Conservation (phyloP, 148 eudicot species). For the Pouteria glomerata region DNA sequence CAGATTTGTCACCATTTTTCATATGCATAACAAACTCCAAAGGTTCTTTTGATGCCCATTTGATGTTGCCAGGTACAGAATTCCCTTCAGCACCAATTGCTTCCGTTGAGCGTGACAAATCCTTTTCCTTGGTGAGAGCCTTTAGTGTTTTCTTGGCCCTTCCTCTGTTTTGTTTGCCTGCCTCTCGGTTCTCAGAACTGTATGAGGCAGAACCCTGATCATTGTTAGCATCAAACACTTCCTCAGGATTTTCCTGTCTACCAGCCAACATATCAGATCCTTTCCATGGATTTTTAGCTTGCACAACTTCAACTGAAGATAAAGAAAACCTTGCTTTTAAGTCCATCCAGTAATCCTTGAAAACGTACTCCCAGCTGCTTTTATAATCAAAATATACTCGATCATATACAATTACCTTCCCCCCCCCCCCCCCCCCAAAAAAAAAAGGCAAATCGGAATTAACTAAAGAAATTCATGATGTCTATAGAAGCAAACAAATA, state of each 20-base stretch:
- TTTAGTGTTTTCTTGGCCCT: conserved; percentile 47
- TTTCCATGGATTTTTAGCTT: conserved; percentile 71
- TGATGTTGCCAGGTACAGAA: conserved; percentile 31
- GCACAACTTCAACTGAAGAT: conserved; percentile 54
- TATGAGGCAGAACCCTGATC: conserved; percentile 63
- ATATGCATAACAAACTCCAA: conserved; percentile 90
- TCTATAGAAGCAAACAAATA: no score
- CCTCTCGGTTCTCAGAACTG: conserved; percentile 41
- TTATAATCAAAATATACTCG: conserved; percentile 70
- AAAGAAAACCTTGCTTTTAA: conserved; percentile 55
- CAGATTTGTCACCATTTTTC: conserved; percentile 76
- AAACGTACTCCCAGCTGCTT: conserved; percentile 83
- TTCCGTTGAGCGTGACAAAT: conserved; percentile 12
- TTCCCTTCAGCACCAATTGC: conserved; percentile 16
- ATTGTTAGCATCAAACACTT: conserved; percentile 32
- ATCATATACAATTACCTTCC: no score
- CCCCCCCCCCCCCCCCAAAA: no score
- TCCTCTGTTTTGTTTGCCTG: conserved; percentile 41
- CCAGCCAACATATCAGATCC: conserved; percentile 31
- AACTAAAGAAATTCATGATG: no score
- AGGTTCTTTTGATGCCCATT: conserved; percentile 88
- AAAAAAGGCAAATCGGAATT: no score
- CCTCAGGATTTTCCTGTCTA: conserved; percentile 40
- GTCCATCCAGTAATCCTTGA: conserved; percentile 85
- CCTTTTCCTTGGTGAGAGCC: conserved; percentile 36